Base-by-base conservation (phyloP, 805 yeast species). In the Saccharomycopsis schoenii region DNA sequence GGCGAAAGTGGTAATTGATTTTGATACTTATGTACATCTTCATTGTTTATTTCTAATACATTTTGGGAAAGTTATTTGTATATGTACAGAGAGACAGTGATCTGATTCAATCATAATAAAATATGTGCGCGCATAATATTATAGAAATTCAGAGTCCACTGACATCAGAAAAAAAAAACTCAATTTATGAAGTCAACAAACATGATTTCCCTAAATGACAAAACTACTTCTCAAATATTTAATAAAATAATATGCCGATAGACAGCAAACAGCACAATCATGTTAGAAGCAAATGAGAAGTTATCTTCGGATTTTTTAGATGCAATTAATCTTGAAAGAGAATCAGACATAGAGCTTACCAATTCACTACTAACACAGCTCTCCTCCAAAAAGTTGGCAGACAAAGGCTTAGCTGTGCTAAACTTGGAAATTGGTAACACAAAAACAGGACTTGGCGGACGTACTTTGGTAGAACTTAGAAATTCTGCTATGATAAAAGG, bases 361-460 rank as follows among this genome's bases (percentile, higher is more conserved):
- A 67, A 76, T 2, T 67, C 68, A 11, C 68, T 84, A 4, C 67
- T 86, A 17, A 66, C 77, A 1, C 66, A 80, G 0, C 71, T 80
- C 12, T 74, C 93, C 0, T 83, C 91, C 0, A 85, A 86, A 68
- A 77, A 78, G 60, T 76, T 93, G n/a, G 86, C 86, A 0, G 72
- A 76, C 11, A 77, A 81, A 58, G 97, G 97, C 0, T 74, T 88
- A 29, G 97, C 97, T 0, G 75, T 89, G 4, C 70, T 84, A 56
- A 88, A 91, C 70, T 74, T 93, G 56, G 69, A 74, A 0, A 73
- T 86, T 14, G 78, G 79, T n/a, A 82, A 83, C 60, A 72, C 88
- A 1, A 76, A 86, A 60, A 86, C 92, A 0, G 96, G 96, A 0
- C 73, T 89, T 10, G 96, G 89, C 15, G 97, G 97, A 1, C 82